Conservation (phyloP, 306 rosid species). For the Gleditsia sinensis region DNA sequence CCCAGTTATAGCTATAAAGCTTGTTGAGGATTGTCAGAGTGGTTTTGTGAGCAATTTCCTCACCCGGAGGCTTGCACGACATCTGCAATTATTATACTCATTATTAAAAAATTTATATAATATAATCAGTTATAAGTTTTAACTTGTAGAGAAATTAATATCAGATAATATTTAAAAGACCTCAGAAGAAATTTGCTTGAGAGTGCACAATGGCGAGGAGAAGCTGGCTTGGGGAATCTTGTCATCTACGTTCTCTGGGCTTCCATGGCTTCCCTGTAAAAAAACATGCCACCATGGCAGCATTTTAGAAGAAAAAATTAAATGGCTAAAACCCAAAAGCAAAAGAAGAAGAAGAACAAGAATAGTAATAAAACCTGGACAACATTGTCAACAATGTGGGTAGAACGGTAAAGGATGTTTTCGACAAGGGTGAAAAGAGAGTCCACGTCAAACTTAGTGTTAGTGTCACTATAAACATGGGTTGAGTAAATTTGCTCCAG, state of each 20-base stretch:
- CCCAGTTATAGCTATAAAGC: conserved; percentile 57
- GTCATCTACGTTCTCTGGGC: conserved; percentile 29
- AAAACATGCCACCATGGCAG: background rate
- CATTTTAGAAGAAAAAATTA: background rate
- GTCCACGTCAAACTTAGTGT: conserved; percentile 42
- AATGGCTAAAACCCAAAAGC: no score
- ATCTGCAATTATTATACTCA: conserved; percentile 43
- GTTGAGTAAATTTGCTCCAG: conserved; percentile 45
- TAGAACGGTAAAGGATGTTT: conserved; percentile 43
- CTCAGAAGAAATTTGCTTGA: conserved; percentile 43
- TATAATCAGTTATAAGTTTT: no score
- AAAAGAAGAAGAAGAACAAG: background rate
- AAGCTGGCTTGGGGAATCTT: conserved; percentile 30
- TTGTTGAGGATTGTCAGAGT: conserved; percentile 54
- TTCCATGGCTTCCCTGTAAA: conserved; percentile 42
- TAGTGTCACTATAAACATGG: conserved; percentile 41
- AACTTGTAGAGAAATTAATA: background rate
- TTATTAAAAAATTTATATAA: no score
- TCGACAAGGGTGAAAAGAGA: conserved; percentile 47
- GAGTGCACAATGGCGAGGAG: conserved; percentile 42
- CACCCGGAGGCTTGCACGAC: conserved; percentile 62
- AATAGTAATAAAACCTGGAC: conserved; percentile 33
- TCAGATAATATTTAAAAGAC: background rate
- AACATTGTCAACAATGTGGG: conserved; percentile 42
- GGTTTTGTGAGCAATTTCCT: conserved; percentile 54